These are phyloP conservation scores for Bromus sterilis DNA, from an alignment of 176 grass and related monocot species.

Conservation along the genomic window DNA sequence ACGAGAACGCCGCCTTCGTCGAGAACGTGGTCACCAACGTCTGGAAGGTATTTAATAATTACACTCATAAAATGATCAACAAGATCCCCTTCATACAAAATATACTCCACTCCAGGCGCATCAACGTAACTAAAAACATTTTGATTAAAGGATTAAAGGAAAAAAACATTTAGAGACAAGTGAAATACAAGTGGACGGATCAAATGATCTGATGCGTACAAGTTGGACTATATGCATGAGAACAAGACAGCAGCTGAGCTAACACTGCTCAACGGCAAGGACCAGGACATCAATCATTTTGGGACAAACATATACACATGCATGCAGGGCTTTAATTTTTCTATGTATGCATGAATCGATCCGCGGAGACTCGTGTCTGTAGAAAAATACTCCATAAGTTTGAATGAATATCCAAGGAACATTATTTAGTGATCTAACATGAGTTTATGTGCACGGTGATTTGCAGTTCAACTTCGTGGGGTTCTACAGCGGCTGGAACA, in stretches of 20 bases:
- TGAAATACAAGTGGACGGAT: background rate
- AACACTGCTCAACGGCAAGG: background rate
- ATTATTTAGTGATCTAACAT: background rate
- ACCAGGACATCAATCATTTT: background rate
- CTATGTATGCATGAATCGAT: background rate
- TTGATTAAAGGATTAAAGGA: background rate
- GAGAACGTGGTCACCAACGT: conserved; percentile 49
- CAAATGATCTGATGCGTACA: background rate
- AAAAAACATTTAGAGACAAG: background rate
- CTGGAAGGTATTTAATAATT: conserved; percentile 45
- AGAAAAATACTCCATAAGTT: background rate
- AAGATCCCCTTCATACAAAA: background rate
- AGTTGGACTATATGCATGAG: background rate
- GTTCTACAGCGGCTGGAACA: conserved; percentile 67
- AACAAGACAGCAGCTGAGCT: background rate
- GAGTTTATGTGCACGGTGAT: background rate
- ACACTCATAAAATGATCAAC: background rate
- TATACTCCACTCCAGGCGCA: background rate
- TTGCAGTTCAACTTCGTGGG: conserved; percentile 54
- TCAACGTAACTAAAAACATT: background rate
- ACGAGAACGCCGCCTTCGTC: conserved; percentile 54
- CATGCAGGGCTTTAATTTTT: background rate
- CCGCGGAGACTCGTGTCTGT: background rate
- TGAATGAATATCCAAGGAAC: background rate
- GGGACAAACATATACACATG: conserved; percentile 23